These are phyloP conservation scores for Viola pubescens DNA, from an alignment of 441 rosid genomes.

Conservation along the genomic window DNA sequence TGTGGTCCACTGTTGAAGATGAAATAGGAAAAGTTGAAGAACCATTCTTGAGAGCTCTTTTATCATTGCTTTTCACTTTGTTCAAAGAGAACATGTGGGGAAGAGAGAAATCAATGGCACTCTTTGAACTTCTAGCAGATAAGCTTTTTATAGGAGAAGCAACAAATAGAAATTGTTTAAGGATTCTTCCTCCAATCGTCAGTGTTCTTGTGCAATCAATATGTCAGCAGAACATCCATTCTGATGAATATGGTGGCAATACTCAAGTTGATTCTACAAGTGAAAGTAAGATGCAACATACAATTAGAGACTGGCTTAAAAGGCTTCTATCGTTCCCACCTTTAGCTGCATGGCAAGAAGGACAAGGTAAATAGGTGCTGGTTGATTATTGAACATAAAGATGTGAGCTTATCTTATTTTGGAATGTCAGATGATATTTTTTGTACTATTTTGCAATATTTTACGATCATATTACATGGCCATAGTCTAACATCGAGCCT, in stretches of 20 bases:
- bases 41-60: constrained; percentile 75
- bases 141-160: constrained; percentile 78
- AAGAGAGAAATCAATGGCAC: constrained; percentile 48
- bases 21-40: no score
- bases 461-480: no score
- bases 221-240: constrained; percentile 27
- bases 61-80: constrained; percentile 53
- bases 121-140: constrained; percentile 49
- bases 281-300: constrained; percentile 38
- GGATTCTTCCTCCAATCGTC: constrained; percentile 57
- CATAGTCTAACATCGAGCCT: no score
- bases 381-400: background rate
- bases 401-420: background rate
- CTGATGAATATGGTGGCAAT: constrained; percentile 28
- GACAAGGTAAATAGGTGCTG: constrained; percentile 42
- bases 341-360: constrained; percentile 51
- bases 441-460: no score
- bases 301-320: constrained; percentile 65
- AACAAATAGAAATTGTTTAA: constrained; percentile 56
- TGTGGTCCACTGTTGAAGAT: constrained; percentile 38
- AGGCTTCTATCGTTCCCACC: constrained; percentile 65
- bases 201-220: constrained; percentile 44
- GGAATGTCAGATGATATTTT: background rate
- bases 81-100: constrained; percentile 65
- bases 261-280: constrained; percentile 19